Evolutionary conservation across 805 yeast species (phyloP), one percentile per base, ranked within the genome.

Genomic region (Cyberlindnera saturnus): DNA sequence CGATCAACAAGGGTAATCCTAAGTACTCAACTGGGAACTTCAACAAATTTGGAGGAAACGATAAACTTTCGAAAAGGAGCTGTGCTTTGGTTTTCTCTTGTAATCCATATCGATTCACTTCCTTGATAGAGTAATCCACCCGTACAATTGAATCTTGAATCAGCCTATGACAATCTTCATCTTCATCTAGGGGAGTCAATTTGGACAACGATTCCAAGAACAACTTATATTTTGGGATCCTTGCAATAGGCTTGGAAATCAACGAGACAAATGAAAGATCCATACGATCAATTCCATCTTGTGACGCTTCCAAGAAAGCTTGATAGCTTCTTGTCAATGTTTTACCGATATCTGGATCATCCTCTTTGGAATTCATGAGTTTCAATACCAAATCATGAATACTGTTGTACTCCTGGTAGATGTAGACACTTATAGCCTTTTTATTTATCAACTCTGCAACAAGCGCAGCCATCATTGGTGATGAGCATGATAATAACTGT

Each of bases 191-290:
- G 2, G 53, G 46, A 1, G 65, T 55, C 35, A 61, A 52, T 32
- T 67, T 64, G 8, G 56, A 41, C 33, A 73, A 48, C 1, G 73
- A 61, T 28, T 73, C 74, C n/a, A 75, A 49, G n/a, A 79, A 66
- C 31, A 79, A 60, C 42, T 70, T 66, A 52, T 79, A 78, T 49
- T 76, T 75, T 3, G 71, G 58, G 8, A 74, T 62, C 48, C 84
- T 58, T 34, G 71, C 59, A 10, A 76, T 64, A 3, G 86, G 84
- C 57, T 69, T 70, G 50, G 77, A 80, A 26, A 75, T 58, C 47
- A 79, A 63, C 0, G 83, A 77, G 7, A 58, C 52, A 39, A 80
- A 75, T 5, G 83, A 71, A 23, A 77, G 62, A 55, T 80, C 86
- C 52, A 68, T 43, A 17, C 50, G 46, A 4, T 47, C 62, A 1